Base-by-base conservation (phyloP, 805 yeast genomes). In the Sungouiella thailandica region DNA sequence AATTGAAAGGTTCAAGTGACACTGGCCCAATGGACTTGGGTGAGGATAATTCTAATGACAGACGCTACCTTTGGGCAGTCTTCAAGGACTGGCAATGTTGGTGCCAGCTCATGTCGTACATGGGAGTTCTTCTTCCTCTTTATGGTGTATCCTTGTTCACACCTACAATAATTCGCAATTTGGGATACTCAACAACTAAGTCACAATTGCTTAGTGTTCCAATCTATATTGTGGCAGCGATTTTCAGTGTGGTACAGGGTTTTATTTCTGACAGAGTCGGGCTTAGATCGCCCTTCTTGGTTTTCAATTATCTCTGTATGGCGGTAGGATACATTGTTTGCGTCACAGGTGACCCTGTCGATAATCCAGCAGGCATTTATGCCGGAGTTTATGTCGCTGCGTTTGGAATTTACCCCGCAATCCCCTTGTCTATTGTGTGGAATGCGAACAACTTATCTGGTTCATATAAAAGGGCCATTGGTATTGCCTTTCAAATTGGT, bases 151-250 rank as follows among this genome's bases (percentile, higher is more conserved):
- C 72, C n/a, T 55, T 64, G 12, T 68, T 70, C 39, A 43, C 68
- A 28, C 74, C 74, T 7, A 58, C 71, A 2, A 62, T 69, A 34
- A 58, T 69, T 30, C 58, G 47, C 31, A 57, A 53, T 30, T 55
- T 69, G 50, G 74, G 74, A 1, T 68, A 65, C 47, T 48, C 61
- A 27, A 52, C 57, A 16, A 53, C 61, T 25, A 50, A 45, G 17
- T 59, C 72, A 1, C 73, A 69, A 43, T 54, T 66, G 7, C 38
- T 69, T 49, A 60, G 72, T 1, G 64, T 68, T 7, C 74, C 74
- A 7, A 55, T 65, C 26, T 68, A 68, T 40, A 51, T 55, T 7
- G 47, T 53, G 19, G 63, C 63, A 2, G 46, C 59, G 4, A 33
- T 57, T 3, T 44, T 52, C 16, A 49, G 57, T 16, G 43, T 61